Conservation (phyloP, 805 yeast species). For the Candida methanosorbosa region DNA sequence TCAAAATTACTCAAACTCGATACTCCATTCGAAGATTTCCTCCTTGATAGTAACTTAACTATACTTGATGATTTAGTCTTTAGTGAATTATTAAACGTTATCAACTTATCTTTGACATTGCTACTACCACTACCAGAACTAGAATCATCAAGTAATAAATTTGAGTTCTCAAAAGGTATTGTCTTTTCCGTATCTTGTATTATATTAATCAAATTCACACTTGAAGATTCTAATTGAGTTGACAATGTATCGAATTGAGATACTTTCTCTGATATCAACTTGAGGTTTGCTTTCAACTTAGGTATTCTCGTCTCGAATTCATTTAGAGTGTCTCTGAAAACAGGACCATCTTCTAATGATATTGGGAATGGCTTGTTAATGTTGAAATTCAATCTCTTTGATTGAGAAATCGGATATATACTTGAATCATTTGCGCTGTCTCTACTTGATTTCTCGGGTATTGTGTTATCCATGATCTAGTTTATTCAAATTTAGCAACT, state of each 20-base stretch:
- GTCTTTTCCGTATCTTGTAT: neutral
- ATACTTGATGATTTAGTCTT: neutral
- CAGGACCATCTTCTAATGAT: constrained; percentile 29
- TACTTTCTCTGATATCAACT: constrained; percentile 8
- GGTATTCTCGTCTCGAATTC: constrained; percentile 19
- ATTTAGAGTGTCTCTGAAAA: constrained; percentile 19
- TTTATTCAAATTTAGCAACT: too few species aligned
- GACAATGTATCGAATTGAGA: constrained; percentile 11
- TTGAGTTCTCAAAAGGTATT: neutral
- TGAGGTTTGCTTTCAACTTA: constrained; percentile 10
- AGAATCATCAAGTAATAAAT: neutral
- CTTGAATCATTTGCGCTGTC: too few species aligned
- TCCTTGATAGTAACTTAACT: neutral
- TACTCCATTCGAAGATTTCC: neutral
- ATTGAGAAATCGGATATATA: too few species aligned
- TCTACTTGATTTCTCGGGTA: too few species aligned
- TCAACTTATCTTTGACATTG: neutral
- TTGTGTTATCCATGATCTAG: too few species aligned
- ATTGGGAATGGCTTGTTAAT: too few species aligned
- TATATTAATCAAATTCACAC: neutral
- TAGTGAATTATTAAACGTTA: neutral
- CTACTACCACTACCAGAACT: neutral
- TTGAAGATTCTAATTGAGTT: constrained; percentile 9
- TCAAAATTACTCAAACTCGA: constrained; percentile 6
- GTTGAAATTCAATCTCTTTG: too few species aligned